Evolutionary conservation across 345 rosid genomes (phyloP), one percentile per base, ranked within the genome.

Genomic region (Hibiscus tridactylites): DNA sequence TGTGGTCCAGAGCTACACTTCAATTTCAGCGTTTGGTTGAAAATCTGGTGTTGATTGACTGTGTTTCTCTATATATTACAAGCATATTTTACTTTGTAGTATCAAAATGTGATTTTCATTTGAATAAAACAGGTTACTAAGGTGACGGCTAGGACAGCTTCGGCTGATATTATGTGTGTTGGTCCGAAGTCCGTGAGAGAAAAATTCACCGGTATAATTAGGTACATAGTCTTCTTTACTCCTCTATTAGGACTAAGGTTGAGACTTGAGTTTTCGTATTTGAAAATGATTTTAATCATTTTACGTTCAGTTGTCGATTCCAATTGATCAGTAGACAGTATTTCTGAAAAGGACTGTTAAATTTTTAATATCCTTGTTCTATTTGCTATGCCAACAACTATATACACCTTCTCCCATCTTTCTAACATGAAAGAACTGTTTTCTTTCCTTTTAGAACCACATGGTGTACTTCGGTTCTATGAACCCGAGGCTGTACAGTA

Each of bases 121-220:
- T 69, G 61, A 54, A 31, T 4, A 19, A 13, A 50, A 24, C 76
- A 93, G 93, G 86, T 94, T 61, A 90, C 98, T 7, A 94, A 88
- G 85, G 96, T 94, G 72, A 87, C 86, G 87, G 81, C 91, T n/a
- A 83, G 80, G 49, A 83, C 80, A 86, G 95, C 95, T 59, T 76
- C 96, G 12, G 91, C 83, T 70, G 92, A 91, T 83, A 90, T 94
- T 73, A 78, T 90, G 83, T 94, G 98, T 74, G 91, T 94, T 76
- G 97, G 91, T 64, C 37, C 91, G 33, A 94, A 88, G 79, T 82
- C 96, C 0, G 90, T 94, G 21, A 64, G 77, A 75, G 98, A 94
- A 76, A 91, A 94, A 70, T 91, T 94, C 73, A 76, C 96, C 8
- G 96, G 97, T 54, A 81, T 80, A 24, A 91, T 94, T 61, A 88